Evolutionary conservation across 169 alveolate species (phyloP), one percentile per base, ranked within the genome.

Genomic region (Babesia divergens): DNA sequence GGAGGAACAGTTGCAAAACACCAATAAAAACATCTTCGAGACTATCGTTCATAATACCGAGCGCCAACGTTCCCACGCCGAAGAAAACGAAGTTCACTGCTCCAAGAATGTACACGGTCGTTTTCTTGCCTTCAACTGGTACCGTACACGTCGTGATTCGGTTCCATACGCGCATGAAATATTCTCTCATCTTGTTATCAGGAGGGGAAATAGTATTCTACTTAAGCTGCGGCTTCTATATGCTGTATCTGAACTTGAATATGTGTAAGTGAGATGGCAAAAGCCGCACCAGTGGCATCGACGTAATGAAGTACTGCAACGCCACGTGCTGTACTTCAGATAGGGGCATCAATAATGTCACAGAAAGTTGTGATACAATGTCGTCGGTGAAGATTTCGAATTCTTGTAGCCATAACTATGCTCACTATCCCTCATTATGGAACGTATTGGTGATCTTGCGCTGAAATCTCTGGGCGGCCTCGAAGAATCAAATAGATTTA

Each of bases 21-120:
- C 94, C 94, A 1, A 90, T 90, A 20, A 89, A 31, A 29, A 90
- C 74, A 52, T 90, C 94, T 32, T 90, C 92, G 3, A 76, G 74
- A 31, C 89, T 86, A 72, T 89, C 88, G 59, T 90, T 85, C 31
- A 56, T 18, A 34, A 90, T 51, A 18, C 94, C 94, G 52, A 85
- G 38, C 43, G 86, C 64, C n/a, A 86, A 75, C 66, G 85, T 86
- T 5, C 94, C 95, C 6, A 79, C 51, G 46, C 95, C 94, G 71
- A 91, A 89, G 28, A 89, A 46, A n/a, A 89, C 52, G 26, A 89
- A 64, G 52, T 91, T 89, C 34, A 86, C 3, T 4, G 69, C 88
- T 1, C 92, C 95, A 2, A 80, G 71, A 22, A 76, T 53, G 13
- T 76, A 77, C 31, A 80, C 88, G 29, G 29, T n/a, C 8, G 18